Evolutionary conservation across 2,329 filamentous ascomycete species (phyloP), one percentile per base, ranked within the genome.

Genomic region (Boeremia exigua): DNA sequence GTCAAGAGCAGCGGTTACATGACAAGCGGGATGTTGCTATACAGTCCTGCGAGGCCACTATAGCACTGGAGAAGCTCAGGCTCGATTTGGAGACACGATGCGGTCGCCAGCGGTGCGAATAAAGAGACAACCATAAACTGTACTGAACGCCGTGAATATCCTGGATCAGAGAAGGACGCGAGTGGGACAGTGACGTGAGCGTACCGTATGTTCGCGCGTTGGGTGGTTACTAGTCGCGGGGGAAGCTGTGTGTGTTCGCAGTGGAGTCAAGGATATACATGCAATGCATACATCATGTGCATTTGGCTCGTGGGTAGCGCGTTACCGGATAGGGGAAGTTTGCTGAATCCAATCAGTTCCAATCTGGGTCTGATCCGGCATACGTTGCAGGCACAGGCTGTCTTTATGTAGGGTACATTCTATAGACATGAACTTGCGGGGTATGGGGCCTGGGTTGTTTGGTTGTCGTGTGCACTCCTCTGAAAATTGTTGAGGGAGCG

Each of bases 91-190:
- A 50, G 2, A 34, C 32, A 19, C 46, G 48, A 12, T 59, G 48
- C n/a, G 25, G 33, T 8, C 6, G 12, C 4, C 38, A 54, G 39
- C 44, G 58, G 30, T 15, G 34, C 6, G 49, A 59, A 9, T 60
- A 14, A 55, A 33, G 48, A 46, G n/a, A 8, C 23, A 11, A 40
- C 11, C 1, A 27, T 2, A 6, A 17, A 12, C 12, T 37, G 4
- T 23, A 23, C 19, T 23, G 19, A 23, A 23, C 5, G 19, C 3
- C 5, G 5, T 23, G 19, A 23, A 23, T 23, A 5, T 23, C 19
- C 19, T 23, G 19, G 2, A 23, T 23, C 19, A 23, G 19, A 23
- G 19, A 23, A 23, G 19, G 19, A 23, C 5, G 19, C 19, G 19
- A 23, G 5, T 5, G 19, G 19, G 19, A 23, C 19, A 5, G 19